Percentiles rank a stretch among this genome's conserved stretches.
These are phyloP conservation scores for Thyridium curvatum DNA, from an alignment of 2,329 filamentous ascomycete species.

Conservation along the genomic window DNA sequence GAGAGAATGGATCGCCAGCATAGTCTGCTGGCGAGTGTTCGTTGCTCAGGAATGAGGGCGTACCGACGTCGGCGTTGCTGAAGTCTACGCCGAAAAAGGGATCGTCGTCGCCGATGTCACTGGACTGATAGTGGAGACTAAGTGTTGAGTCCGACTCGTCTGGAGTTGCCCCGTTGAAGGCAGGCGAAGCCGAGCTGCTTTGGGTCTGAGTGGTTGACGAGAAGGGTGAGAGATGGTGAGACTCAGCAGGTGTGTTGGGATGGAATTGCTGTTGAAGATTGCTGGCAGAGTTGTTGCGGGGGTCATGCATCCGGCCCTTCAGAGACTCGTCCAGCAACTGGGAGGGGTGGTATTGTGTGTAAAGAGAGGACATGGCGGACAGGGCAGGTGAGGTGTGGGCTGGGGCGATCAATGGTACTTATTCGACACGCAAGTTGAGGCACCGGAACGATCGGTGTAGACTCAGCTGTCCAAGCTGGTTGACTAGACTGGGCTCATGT, in stretches of 20 bases:
- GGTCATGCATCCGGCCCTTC: slow-evolving; percentile 13
- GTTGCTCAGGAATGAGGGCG: slow-evolving; percentile 39
- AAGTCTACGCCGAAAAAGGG: slow-evolving; percentile 44
- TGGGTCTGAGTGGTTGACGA: slow-evolving; percentile 32
- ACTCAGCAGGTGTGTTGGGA: slow-evolving; percentile 21
- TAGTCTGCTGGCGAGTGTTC: slow-evolving; percentile 12
- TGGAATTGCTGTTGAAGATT: slow-evolving; percentile 10
- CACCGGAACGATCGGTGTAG: not conserved
- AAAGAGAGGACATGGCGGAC: slow-evolving; percentile 20
- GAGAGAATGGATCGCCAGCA: slow-evolving; percentile 9
- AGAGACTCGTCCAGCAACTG: slow-evolving; percentile 13
- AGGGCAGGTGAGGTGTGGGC: slow-evolving; percentile 1
- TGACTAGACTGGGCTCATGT: slow-evolving; percentile 1
- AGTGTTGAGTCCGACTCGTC: slow-evolving; percentile 41
- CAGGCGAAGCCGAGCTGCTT: slow-evolving; percentile 32
- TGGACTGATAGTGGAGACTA: slow-evolving; percentile 40
- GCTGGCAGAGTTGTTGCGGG: slow-evolving; percentile 8
- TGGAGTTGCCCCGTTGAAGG: slow-evolving; percentile 34
- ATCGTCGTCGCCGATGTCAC: slow-evolving; percentile 40
- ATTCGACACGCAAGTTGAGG: not conserved
- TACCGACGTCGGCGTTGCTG: slow-evolving; percentile 29
- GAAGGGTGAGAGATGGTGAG: slow-evolving; percentile 31
- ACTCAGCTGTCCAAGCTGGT: slow-evolving; percentile 1
- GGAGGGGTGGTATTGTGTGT: slow-evolving; percentile 18
- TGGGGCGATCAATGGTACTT: not conserved